These are phyloP conservation scores for Fraxinus albicans DNA, from an alignment of 305 asterid species.

Conservation along the genomic window DNA sequence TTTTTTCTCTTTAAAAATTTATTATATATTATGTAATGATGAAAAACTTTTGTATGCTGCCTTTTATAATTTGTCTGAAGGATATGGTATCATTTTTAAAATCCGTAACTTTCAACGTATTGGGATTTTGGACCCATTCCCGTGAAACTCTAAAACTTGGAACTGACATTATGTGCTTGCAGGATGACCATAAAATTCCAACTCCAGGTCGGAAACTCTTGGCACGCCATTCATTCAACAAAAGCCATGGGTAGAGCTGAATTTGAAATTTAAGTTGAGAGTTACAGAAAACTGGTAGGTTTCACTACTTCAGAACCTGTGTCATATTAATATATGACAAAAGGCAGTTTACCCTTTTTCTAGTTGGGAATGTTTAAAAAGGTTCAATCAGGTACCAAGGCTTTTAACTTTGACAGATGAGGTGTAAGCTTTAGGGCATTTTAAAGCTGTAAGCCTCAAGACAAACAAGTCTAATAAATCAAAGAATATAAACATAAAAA, in stretches of 20 bases:
- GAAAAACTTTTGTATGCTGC: not conserved
- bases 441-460: not conserved
- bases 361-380: not conserved
- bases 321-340: not conserved
- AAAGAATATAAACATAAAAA: not conserved
- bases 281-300: constrained; percentile 34
- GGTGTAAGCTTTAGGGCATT: not conserved
- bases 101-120: not conserved
- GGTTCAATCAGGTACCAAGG: not conserved
- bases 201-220: constrained; percentile 67
- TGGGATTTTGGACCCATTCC: constrained; percentile 3
- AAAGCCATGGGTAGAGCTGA: constrained; percentile 73
- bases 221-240: constrained; percentile 74
- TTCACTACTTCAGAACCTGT: constrained; percentile 19
- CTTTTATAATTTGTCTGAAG: not conserved
- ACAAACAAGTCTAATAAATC: not conserved
- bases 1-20: not conserved
- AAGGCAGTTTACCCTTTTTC: not conserved
- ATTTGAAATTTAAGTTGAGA: constrained; percentile 1
- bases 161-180: constrained; percentile 39
- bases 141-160: constrained; percentile 32
- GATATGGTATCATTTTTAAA: not conserved
- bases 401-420: not conserved
- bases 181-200: constrained; percentile 69
- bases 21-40: not conserved